Percentiles rank a stretch among this genome's conserved stretches.
phyloP scores from a whole-genome alignment of 106 monocot species.

The Cymbidium sinense region DNA sequence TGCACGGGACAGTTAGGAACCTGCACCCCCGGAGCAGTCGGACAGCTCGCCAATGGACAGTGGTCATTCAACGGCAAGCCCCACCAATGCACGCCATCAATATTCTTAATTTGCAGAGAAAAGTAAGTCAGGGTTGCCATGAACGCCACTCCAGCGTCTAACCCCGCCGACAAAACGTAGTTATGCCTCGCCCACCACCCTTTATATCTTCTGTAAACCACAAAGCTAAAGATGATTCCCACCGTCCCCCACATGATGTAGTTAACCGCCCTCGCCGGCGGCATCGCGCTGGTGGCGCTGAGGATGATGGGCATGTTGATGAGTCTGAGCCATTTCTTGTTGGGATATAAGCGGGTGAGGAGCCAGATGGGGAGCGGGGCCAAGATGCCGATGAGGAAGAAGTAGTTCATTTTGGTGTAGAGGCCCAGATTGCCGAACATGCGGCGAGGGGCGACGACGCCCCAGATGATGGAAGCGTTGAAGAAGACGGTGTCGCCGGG shows the following conservation, averaged over 20 bases:
- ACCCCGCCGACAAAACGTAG: slow-evolving; percentile 27
- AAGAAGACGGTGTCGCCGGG: slow-evolving; percentile 10
- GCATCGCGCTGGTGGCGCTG: slow-evolving; percentile 7
- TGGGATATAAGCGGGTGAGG: slow-evolving; percentile 9
- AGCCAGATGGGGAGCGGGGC: slow-evolving; percentile 20
- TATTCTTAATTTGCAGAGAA: slow-evolving; percentile 14
- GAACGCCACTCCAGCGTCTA: slow-evolving; percentile 31
- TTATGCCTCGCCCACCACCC: slow-evolving; percentile 29
- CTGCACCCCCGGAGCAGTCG: slow-evolving; percentile 14
- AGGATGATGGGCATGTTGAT: slow-evolving; percentile 35
- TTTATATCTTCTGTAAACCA: slow-evolving; percentile 18
- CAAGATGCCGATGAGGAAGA: slow-evolving; percentile 23
- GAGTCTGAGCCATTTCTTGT: slow-evolving; percentile 31
- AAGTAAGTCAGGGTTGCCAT: slow-evolving; percentile 20
- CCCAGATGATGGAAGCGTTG: slow-evolving; percentile 21
- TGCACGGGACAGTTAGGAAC: neutral
- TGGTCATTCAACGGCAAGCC: slow-evolving; percentile 16
- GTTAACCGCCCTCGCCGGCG: slow-evolving; percentile 16
- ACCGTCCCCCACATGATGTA: slow-evolving; percentile 19
- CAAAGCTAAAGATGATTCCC: slow-evolving; percentile 27
- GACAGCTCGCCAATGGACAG: slow-evolving; percentile 25
- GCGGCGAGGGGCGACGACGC: slow-evolving; percentile 11
- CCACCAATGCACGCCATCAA: slow-evolving; percentile 29
- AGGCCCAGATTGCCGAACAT: slow-evolving; percentile 18
- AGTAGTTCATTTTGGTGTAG: slow-evolving; percentile 18